Evolutionary conservation across 2,329 filamentous ascomycete genomes (phyloP).

Genomic region (Aspergillus felis): DNA sequence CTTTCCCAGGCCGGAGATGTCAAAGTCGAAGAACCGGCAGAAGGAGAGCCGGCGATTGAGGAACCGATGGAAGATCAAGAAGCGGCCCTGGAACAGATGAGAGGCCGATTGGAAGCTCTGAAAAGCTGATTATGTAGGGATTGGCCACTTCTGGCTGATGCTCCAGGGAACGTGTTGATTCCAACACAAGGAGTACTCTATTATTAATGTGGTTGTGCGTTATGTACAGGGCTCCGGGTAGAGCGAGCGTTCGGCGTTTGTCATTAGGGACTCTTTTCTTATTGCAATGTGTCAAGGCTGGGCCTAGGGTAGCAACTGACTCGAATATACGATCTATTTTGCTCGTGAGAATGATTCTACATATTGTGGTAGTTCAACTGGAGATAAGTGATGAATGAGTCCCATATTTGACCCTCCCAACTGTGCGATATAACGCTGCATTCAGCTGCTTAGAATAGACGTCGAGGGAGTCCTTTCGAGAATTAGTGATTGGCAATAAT

Average conservation of each 20-base stretch:
- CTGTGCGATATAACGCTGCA: not conserved
- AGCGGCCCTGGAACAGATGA: slow-evolving; percentile 90
- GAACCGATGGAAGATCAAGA: slow-evolving; percentile 82
- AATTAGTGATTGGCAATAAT: not conserved
- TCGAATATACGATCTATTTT: not conserved
- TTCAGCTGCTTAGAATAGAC: not conserved
- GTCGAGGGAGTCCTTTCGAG: not conserved
- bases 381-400: not conserved
- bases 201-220: slow-evolving; percentile 1
- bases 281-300: slow-evolving; percentile 20
- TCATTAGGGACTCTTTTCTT: slow-evolving; percentile 2
- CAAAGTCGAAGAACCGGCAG: slow-evolving; percentile 51
- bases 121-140: slow-evolving; percentile 62
- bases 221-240: slow-evolving; percentile 13
- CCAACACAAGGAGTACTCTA: not conserved
- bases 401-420: not conserved
- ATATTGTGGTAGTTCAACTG: not conserved
- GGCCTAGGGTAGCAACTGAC: slow-evolving; percentile 13
- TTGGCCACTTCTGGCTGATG: not conserved
- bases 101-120: slow-evolving; percentile 82
- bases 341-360: not conserved
- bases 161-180: not conserved
- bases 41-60: slow-evolving; percentile 53
- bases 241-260: slow-evolving; percentile 10
- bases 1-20: slow-evolving; percentile 63